Percentiles rank a stretch among this genome's conserved stretches.
Conservation (phyloP, 768 basidiomycete genomes). For the Mycena venus region DNA sequence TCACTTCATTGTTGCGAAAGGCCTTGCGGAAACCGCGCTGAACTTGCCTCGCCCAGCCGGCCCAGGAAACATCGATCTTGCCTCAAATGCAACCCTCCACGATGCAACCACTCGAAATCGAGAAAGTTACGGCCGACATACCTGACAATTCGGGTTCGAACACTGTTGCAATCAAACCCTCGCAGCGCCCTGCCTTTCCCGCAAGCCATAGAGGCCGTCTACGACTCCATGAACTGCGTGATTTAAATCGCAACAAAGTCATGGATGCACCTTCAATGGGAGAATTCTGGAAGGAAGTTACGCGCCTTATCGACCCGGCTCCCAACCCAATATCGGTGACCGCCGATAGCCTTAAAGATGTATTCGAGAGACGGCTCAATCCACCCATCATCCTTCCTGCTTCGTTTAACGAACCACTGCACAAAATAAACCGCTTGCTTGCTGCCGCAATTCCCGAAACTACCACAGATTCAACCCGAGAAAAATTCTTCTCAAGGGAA, state of each 20-base stretch:
- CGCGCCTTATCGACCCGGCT: neutral
- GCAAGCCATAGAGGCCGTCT: slow-evolving; percentile 2
- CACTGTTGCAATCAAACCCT: neutral
- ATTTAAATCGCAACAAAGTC: neutral
- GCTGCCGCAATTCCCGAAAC: neutral
- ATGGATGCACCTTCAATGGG: neutral
- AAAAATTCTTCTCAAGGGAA: neutral
- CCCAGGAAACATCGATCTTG: neutral
- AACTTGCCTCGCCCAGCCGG: no score
- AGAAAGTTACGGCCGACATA: no score
- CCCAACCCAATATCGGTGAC: neutral
- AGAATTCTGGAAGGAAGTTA: neutral
- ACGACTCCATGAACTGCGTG: neutral
- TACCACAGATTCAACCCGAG: neutral
- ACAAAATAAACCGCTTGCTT: neutral
- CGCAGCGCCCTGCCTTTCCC: neutral
- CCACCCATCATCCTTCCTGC: neutral
- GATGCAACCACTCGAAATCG: neutral
- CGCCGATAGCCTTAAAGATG: neutral
- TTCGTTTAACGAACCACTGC: neutral
- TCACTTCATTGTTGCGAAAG: neutral
- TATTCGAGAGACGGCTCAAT: neutral
- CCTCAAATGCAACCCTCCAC: neutral
- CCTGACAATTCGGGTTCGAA: no score
- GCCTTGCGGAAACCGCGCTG: neutral